Conservation (phyloP, 2,329 filamentous ascomycete genomes). For the Chaetothyriales sp. region DNA sequence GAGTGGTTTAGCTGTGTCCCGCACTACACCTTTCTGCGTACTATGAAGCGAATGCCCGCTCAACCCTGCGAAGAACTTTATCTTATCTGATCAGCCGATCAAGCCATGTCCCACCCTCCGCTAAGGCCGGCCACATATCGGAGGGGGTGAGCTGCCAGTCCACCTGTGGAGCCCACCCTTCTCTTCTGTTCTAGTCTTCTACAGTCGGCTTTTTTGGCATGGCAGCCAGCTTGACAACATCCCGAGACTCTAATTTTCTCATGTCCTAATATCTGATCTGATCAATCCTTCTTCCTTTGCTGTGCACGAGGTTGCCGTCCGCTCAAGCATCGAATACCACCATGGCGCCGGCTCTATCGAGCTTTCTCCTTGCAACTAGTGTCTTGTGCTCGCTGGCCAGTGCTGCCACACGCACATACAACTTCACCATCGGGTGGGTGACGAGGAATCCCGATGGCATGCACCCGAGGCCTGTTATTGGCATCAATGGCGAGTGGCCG, state of each 20-base stretch:
- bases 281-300: constrained; percentile 5
- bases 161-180: background rate
- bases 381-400: constrained; percentile 17
- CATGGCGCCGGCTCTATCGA: constrained; percentile 35
- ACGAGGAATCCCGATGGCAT: constrained; percentile 57
- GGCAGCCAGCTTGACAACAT: background rate
- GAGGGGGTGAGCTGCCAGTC: background rate
- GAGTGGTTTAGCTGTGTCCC: background rate
- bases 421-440: constrained; percentile 61
- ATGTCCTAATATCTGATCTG: constrained; percentile 11
- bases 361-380: constrained; percentile 26
- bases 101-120: background rate
- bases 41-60: background rate
- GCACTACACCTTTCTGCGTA: background rate
- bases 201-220: background rate
- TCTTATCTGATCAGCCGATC: background rate
- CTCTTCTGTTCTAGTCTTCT: background rate
- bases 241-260: background rate
- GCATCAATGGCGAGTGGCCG: constrained; percentile 66
- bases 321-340: constrained; percentile 1
- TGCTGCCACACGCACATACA: constrained; percentile 31
- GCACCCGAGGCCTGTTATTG: constrained; percentile 52
- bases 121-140: background rate
- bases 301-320: background rate
- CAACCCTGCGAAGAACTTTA: background rate